phyloP scores from a whole-genome alignment of 352 stramenopile genomes.

The Phytophthora ohioensis region DNA sequence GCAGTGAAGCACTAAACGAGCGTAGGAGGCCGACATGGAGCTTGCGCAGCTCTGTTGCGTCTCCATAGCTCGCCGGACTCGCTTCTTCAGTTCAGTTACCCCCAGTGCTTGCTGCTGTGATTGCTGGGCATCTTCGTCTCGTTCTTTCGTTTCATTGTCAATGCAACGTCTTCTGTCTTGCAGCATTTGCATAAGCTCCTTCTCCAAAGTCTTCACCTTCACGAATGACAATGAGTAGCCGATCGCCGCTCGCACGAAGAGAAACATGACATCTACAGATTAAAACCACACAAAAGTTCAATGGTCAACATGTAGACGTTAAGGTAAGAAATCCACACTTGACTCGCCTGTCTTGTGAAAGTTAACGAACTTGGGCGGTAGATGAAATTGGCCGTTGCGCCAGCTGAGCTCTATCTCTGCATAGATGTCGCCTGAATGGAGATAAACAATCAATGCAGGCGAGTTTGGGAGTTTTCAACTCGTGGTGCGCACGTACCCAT shows the following conservation, averaged over 20 bases:
- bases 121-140: constrained; percentile 39
- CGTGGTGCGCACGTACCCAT: constrained; percentile 40
- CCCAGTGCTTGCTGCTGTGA: constrained; percentile 16
- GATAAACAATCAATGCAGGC: not conserved
- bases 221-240: constrained; percentile 74
- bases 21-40: constrained; percentile 63
- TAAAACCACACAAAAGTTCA: not conserved
- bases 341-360: constrained; percentile 65
- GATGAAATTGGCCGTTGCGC: constrained; percentile 52
- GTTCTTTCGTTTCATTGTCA: constrained; percentile 28
- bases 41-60: constrained; percentile 40
- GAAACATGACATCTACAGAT: constrained; percentile 71
- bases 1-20: constrained; percentile 78
- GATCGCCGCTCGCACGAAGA: constrained; percentile 72
- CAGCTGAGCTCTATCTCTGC: constrained; percentile 68
- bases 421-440: constrained; percentile 65
- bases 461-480: not conserved
- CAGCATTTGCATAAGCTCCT: constrained; percentile 41
- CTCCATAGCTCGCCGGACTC: constrained; percentile 40
- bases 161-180: constrained; percentile 36
- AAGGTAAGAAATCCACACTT: not conserved
- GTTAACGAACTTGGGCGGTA: constrained; percentile 75
- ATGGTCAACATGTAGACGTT: not conserved
- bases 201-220: constrained; percentile 61
- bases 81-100: constrained; percentile 38